Evolutionary conservation across 345 rosid genomes (phyloP).

Genomic region (Brassica carinata): DNA sequence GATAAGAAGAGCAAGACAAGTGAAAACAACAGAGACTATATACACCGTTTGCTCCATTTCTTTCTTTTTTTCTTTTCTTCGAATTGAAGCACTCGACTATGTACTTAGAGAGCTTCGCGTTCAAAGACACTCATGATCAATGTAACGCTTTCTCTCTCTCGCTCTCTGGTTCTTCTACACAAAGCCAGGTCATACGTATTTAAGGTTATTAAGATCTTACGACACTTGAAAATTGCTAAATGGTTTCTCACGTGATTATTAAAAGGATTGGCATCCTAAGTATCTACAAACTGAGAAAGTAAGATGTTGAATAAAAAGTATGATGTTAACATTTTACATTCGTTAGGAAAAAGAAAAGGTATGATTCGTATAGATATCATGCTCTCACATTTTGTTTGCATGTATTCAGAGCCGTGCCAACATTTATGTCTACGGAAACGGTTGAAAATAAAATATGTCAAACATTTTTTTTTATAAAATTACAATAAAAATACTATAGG

Average conservation of each 20-base stretch:
- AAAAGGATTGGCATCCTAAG: neutral
- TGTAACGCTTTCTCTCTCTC: slow-evolving; percentile 8
- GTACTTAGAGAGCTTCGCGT: slow-evolving; percentile 16
- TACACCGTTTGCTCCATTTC: slow-evolving; percentile 2
- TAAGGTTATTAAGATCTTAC: slow-evolving; percentile 28
- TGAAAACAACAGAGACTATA: slow-evolving; percentile 16
- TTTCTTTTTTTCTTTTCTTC: neutral
- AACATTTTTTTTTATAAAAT: neutral
- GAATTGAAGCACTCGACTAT: neutral
- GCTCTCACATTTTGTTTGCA: slow-evolving; percentile 1
- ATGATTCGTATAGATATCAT: neutral
- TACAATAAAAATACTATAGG: neutral
- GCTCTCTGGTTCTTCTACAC: neutral
- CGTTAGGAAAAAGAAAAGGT: neutral
- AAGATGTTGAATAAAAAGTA: neutral
- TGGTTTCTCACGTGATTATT: slow-evolving; percentile 25
- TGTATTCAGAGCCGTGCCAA: neutral
- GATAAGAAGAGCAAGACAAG: slow-evolving; percentile 28
- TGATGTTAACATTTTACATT: neutral
- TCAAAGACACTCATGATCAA: slow-evolving; percentile 27
- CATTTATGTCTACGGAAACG: neutral
- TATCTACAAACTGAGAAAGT: neutral
- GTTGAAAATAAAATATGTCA: neutral
- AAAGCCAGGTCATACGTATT: slow-evolving; percentile 27
- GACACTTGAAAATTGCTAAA: slow-evolving; percentile 23